Conservation (phyloP, 805 yeast genomes). For the Pichia pseudocactophila region DNA sequence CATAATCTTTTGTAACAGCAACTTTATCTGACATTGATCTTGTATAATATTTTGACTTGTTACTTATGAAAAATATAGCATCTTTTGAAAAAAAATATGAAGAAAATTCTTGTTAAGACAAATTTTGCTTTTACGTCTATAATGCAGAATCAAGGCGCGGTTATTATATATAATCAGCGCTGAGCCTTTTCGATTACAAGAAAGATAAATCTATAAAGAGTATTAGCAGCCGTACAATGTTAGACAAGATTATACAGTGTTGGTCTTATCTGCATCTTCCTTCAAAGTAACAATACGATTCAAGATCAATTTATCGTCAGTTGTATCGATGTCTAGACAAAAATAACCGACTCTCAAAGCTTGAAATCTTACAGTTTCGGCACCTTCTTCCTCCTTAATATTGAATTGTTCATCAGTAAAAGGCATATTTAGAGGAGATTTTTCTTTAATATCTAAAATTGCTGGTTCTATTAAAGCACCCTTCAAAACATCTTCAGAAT, state of each 20-base stretch:
- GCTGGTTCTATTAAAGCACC: slow-evolving; percentile 73
- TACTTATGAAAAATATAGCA: not conserved
- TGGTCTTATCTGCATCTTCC: slow-evolving; percentile 54
- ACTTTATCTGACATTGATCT: slow-evolving; percentile 17
- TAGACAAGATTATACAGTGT: not conserved
- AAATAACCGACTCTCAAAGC: slow-evolving; percentile 95
- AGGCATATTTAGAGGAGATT: slow-evolving; percentile 69
- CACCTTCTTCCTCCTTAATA: slow-evolving; percentile 60
- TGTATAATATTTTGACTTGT: not conserved
- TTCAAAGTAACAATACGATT: slow-evolving; percentile 92
- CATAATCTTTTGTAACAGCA: slow-evolving; percentile 59
- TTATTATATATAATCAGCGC: too few relatives aligned
- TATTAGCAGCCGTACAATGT: too few relatives aligned
- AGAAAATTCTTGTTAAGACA: not conserved
- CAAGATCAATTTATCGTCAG: slow-evolving; percentile 53
- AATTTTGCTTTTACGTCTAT: not conserved
- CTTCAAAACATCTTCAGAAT: slow-evolving; percentile 60
- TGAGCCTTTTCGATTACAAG: too few relatives aligned
- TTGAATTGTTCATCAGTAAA: slow-evolving; percentile 51
- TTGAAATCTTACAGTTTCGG: slow-evolving; percentile 92
- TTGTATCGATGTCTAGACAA: slow-evolving; percentile 76
- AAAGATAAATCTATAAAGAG: too few relatives aligned
- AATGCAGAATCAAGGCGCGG: not conserved
- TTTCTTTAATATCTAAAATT: slow-evolving; percentile 53
- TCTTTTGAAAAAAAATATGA: not conserved